Evolutionary conservation across 148 eudicot species (phyloP), one percentile per base, ranked within the genome.

Genomic region (Dysphania ambrosioides): DNA sequence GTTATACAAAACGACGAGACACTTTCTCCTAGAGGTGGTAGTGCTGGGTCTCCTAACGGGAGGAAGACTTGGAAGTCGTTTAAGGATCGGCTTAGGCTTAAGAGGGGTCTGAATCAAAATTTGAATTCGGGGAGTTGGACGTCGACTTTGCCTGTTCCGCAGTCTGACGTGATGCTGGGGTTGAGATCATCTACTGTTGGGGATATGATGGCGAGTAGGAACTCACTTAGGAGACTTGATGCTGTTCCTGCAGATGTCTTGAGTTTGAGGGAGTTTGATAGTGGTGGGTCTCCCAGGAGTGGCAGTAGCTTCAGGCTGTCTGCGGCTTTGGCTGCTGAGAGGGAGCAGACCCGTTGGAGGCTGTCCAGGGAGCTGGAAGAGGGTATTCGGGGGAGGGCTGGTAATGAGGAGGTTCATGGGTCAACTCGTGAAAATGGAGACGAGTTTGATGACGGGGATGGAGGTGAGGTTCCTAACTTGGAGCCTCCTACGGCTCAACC

Each of bases 271-370:
- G 72, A 66, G 80, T 78, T 75, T 41, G 70, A 82, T 66, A 47
- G 81, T 71, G 67, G 74, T n/a, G 76, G 78, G 74, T 77, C 83
- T 32, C 77, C 83, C 31, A 72, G 83, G 56, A 56, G 65, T 30
- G 79, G 83, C 70, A 82, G 87, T 69, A 72, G 83, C 49, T 80
- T 85, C 62, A 78, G 87, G 76, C 77, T 79, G 65, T 82, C 87
- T 4, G 87, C 87, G n/a, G 77, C 83, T 44, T 61, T 79, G 81
- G 79, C 80, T 12, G 81, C 81, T 5, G 87, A 85, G 82, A 82
- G 85, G 62, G 83, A 85, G 73, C 80, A 82, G 79, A 79, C 85
- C 12, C 75, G 88, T 35, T 56, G 78, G 38, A 77, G 86, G 56
- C 74, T 86, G 35, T 78, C 80, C 2, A 72, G 68, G 71, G 78